Percentiles rank a stretch among this genome's conserved stretches.
Conservation (phyloP, 495 filamentous ascomycete species). For the Neurospora sp. region DNA sequence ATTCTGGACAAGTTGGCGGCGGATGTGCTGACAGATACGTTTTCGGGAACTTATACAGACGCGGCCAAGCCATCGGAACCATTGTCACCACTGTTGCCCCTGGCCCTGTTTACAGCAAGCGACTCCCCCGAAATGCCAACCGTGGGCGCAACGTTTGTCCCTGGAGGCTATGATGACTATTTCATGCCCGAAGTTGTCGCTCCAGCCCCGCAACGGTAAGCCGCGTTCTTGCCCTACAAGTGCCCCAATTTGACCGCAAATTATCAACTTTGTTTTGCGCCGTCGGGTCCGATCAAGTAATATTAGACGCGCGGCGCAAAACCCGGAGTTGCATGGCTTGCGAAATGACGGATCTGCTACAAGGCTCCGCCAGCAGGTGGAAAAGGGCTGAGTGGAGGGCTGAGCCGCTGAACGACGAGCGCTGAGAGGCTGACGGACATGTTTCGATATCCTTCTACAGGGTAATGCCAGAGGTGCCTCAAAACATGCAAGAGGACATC, state of each 20-base stretch:
- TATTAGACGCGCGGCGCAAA: background rate
- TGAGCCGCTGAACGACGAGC: background rate
- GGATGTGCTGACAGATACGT: slow-evolving; percentile 25
- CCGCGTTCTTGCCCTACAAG: slow-evolving; percentile 8
- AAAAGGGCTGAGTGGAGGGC: slow-evolving; percentile 10
- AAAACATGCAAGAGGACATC: slow-evolving; percentile 84
- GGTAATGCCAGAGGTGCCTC: slow-evolving; percentile 50
- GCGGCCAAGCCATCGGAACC: slow-evolving; percentile 15
- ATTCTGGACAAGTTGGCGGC: background rate
- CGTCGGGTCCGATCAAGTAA: background rate
- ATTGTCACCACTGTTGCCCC: background rate
- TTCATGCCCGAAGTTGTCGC: slow-evolving; percentile 54
- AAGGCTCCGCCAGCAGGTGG: slow-evolving; percentile 2
- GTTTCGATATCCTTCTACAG: slow-evolving; percentile 20
- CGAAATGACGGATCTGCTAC: slow-evolving; percentile 1
- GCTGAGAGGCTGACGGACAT: slow-evolving; percentile 11
- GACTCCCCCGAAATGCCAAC: slow-evolving; percentile 38
- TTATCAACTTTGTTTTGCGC: background rate
- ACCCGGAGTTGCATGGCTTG: background rate
- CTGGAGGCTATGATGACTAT: slow-evolving; percentile 82
- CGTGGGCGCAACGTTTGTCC: slow-evolving; percentile 81
- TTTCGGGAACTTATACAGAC: slow-evolving; percentile 28
- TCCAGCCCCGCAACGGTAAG: slow-evolving; percentile 84
- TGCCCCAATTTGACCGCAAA: background rate
- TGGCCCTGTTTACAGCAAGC: slow-evolving; percentile 13